phyloP scores from a whole-genome alignment of 192 early-diverging fungal species.

The Paraglomus occultum region DNA sequence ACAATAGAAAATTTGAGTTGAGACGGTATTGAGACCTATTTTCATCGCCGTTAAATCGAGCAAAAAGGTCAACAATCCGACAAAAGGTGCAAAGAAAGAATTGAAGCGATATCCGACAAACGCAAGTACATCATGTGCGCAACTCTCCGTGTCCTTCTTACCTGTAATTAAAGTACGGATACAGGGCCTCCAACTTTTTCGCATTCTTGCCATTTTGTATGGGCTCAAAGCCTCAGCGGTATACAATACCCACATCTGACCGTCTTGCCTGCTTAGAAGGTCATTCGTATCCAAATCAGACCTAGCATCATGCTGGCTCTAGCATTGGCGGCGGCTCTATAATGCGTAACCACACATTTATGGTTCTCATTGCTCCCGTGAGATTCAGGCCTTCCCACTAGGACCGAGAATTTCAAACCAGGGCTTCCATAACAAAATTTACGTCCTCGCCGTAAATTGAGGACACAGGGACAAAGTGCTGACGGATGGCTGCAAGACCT shows the following conservation, averaged over 20 bases:
- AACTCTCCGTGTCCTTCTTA: too few species aligned
- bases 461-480: too few species aligned
- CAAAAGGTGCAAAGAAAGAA: neutral
- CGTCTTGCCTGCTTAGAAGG: neutral
- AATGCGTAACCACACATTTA: conserved; percentile 7
- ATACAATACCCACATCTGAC: conserved; percentile 1
- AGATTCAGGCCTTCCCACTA: neutral
- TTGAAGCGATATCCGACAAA: neutral
- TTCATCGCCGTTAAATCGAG: neutral
- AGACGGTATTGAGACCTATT: conserved; percentile 2
- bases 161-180: neutral
- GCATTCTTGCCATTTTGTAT: neutral
- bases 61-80: too few species aligned
- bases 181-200: neutral
- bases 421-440: too few species aligned
- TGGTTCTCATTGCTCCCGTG: neutral
- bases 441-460: too few species aligned
- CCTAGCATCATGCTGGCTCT: neutral
- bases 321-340: neutral
- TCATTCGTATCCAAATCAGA: neutral
- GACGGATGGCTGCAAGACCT: too few species aligned
- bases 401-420: neutral
- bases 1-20: neutral
- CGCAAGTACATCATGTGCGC: neutral
- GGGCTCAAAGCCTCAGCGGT: neutral